A percentile compares a stretch with the other conserved stretches of the same genome.
Evolutionary conservation across 2,329 filamentous ascomycete genomes (phyloP).

Genomic region (Hypoxylon sp.): DNA sequence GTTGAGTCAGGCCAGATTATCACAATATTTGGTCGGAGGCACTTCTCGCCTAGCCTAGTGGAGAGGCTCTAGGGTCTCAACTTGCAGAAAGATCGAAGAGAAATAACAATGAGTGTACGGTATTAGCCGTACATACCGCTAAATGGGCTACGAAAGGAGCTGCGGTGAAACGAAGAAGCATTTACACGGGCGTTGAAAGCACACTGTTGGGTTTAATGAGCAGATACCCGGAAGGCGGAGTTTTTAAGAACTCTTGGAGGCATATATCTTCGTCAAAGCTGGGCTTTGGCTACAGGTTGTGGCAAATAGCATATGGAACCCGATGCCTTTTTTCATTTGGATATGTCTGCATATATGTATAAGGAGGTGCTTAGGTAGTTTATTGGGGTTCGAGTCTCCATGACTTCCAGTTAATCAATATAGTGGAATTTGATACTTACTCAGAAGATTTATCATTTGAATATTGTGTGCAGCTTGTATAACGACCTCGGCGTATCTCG

Average conservation of each 20-base stretch:
- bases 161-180: conserved; percentile 2
- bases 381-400: background rate
- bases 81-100: no score
- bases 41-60: background rate
- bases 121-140: background rate
- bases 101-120: background rate
- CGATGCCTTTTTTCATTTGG: conserved; percentile 9
- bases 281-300: conserved; percentile 23
- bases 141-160: background rate
- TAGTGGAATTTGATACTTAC: background rate
- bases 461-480: no score
- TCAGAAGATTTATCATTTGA: no score
- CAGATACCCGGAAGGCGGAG: conserved; percentile 26
- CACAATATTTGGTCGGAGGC: background rate
- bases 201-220: conserved; percentile 20
- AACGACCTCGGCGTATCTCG: no score
- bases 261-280: conserved; percentile 19
- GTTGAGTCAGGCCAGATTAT: background rate
- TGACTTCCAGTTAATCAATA: conserved; percentile 7
- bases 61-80: background rate
- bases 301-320: conserved; percentile 10
- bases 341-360: conserved; percentile 4
- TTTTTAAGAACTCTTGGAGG: conserved; percentile 16
- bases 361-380: no score
- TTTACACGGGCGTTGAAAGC: conserved; percentile 1